These are phyloP conservation scores for Vitis labrusca DNA, from an alignment of 164 flowering plant species.

Conservation along the genomic window DNA sequence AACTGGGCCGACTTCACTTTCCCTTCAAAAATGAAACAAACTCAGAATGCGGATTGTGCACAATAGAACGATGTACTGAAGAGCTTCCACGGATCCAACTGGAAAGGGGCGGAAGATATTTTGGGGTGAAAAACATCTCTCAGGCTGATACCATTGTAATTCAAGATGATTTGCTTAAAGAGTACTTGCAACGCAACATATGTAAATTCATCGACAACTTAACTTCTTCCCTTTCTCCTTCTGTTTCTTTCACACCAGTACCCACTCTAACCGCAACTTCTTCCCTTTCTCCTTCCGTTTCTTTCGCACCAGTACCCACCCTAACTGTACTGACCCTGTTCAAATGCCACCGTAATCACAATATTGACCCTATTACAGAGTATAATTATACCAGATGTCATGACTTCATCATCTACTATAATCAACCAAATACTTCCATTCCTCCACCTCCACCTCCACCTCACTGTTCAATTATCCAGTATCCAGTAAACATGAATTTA, in stretches of 20 bases:
- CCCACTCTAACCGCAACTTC: neutral
- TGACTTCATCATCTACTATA: neutral
- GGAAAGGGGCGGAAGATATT: conserved; percentile 9
- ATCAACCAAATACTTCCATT: neutral
- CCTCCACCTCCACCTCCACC: neutral
- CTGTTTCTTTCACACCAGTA: neutral
- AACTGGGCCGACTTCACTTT: neutral
- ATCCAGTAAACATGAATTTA: neutral
- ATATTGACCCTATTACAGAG: neutral
- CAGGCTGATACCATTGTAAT: conserved; percentile 1
- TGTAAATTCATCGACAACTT: conserved; percentile 6
- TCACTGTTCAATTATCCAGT: conserved; percentile 7
- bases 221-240: conserved; percentile 2
- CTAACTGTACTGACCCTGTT: conserved; percentile 6
- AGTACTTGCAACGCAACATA: neutral
- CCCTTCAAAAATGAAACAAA: conserved; percentile 5
- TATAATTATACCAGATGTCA: neutral
- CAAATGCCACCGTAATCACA: conserved; percentile 7
- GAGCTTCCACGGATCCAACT: conserved; percentile 7
- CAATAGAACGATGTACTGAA: neutral
- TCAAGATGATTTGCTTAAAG: neutral
- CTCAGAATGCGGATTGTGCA: conserved; percentile 9
- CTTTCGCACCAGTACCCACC: neutral
- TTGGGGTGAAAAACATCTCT: neutral
- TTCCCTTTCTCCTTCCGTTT: neutral